Evolutionary conservation across 805 yeast species (phyloP).

Genomic region (Kazachstania martiniae): DNA sequence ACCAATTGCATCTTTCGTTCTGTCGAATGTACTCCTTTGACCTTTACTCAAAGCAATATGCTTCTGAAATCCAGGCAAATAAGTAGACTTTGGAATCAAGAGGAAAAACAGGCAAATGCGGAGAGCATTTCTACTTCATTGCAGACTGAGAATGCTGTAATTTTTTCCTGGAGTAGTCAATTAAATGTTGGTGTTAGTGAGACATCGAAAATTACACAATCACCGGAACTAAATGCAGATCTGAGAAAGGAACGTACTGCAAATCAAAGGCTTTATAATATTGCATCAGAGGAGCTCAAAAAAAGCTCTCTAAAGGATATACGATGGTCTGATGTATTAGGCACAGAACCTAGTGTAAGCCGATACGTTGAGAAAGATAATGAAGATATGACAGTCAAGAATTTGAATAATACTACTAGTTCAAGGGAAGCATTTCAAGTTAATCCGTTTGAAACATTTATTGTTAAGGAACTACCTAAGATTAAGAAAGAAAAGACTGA

Average conservation of each 20-base stretch:
- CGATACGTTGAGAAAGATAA: constrained; percentile 1
- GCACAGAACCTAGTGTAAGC: too few species aligned
- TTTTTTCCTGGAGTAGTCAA: constrained; percentile 24
- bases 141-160: constrained; percentile 17
- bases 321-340: too few species aligned
- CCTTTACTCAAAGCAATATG: constrained; percentile 3
- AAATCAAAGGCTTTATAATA: constrained; percentile 10
- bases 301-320: too few species aligned
- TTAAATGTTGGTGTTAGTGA: too few species aligned
- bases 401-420: not conserved
- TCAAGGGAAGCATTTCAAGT: constrained; percentile 13
- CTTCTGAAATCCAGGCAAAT: constrained; percentile 4
- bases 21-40: not conserved
- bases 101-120: constrained; percentile 10
- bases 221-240: too few species aligned
- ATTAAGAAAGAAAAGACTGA: constrained; percentile 9
- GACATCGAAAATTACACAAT: too few species aligned
- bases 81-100: constrained; percentile 16
- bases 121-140: constrained; percentile 8
- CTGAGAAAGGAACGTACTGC: constrained; percentile 7
- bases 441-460: constrained; percentile 23
- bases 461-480: constrained; percentile 19
- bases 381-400: not conserved
- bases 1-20: not conserved
- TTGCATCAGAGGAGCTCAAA: constrained; percentile 4